phyloP scores from a whole-genome alignment of 306 rosid genomes.

The Rubus parviflorus region DNA sequence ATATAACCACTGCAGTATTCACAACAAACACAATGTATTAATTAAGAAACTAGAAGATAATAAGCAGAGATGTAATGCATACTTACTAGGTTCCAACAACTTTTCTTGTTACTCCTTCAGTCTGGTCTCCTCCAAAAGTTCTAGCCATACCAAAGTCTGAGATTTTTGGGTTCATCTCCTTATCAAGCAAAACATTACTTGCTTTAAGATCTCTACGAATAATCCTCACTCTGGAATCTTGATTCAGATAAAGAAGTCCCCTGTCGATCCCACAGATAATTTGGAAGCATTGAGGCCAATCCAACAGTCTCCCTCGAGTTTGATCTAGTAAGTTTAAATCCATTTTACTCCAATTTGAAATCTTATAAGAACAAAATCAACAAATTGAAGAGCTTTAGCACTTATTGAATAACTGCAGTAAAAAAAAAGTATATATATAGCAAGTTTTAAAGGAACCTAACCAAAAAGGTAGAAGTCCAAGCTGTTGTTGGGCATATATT shows the following conservation, averaged over 20 bases:
- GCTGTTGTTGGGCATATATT: slow-evolving; percentile 49
- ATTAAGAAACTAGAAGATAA: not conserved
- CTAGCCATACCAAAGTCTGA: slow-evolving; percentile 49
- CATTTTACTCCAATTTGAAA: not conserved
- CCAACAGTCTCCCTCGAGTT: slow-evolving; percentile 9
- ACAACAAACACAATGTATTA: not conserved
- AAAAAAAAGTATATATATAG: not conserved
- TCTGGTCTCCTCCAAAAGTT: slow-evolving; percentile 37
- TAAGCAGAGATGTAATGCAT: not conserved
- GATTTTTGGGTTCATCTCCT: slow-evolving; percentile 40
- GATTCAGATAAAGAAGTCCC: slow-evolving; percentile 64
- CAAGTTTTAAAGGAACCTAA: not conserved
- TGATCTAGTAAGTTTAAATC: slow-evolving; percentile 6
- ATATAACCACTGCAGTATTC: slow-evolving; percentile 43
- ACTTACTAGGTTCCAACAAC: slow-evolving; percentile 50
- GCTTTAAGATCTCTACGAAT: slow-evolving; percentile 46
- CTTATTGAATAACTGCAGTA: not conserved
- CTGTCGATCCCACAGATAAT: slow-evolving; percentile 45
- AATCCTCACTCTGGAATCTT: slow-evolving; percentile 44
- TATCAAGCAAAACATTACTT: slow-evolving; percentile 43
- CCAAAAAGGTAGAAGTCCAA: slow-evolving; percentile 47
- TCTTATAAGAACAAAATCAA: not conserved
- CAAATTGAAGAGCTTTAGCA: not conserved
- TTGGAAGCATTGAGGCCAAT: slow-evolving; percentile 21
- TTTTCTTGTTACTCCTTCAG: slow-evolving; percentile 34